Base-by-base conservation (phyloP, 2,329 filamentous ascomycete genomes). In the Colletotrichum chlorophyti region DNA sequence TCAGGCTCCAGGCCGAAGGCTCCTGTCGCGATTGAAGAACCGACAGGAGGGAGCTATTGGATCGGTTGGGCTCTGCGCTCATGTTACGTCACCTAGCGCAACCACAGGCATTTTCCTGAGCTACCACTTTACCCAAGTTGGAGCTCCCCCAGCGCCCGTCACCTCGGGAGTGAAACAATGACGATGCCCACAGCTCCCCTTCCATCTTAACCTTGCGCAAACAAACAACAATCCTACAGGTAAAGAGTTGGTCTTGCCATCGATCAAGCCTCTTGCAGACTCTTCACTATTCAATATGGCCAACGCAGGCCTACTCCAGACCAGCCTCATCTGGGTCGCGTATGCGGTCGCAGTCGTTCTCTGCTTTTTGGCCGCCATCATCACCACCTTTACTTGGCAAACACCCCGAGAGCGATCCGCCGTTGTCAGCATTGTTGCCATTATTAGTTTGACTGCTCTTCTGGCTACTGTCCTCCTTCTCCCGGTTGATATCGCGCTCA, bases 361-460 rank as follows among this genome's bases (percentile, higher is more conserved):
- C 53, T 86, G 94, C 62, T 84, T 96, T 48, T 77, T 89, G 64
- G 88, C 92, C 57, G 89, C 93, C 51, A 85, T 88, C 62, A 85
- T 96, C 68, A 97, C 96, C 65, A 92, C 95, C 61, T 94, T 94
- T 75, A 85, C 91, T 66, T 98, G 96, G 83, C 94, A 98, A 73
- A 88, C 90, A 10, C 91, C 93, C 29, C 87, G 91, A 66, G 94
- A 98, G 57, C 88, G 95, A 62, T 95, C 92, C 19, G 84, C 86
- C 34, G 82, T 90, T 45, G 92, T 98, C 61, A 96, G 89, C 59
- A 81, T 87, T 50, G 90, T 97, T 66, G 91, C 91, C 72, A 93
- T 96, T 66, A 78, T 97, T 74, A 95, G 93, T 53, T 83, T 97
- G 41, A 93, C 93, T 9, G 85, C 91, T 8, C 84, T 99, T 26